Base-by-base conservation (phyloP, 768 basidiomycete species). In the Tricholoma sp. region DNA sequence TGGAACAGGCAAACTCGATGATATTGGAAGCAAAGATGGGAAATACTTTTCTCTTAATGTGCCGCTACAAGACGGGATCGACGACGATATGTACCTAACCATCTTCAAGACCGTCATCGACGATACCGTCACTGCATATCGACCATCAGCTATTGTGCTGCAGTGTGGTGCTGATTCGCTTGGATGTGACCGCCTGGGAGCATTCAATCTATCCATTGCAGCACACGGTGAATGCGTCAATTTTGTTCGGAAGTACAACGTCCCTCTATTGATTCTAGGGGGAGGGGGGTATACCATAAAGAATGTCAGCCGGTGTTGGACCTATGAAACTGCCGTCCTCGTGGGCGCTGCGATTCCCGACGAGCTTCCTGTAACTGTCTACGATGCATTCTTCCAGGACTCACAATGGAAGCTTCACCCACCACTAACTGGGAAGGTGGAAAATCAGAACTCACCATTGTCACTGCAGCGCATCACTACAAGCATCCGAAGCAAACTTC, bases 211-310 rank as follows among this genome's bases (percentile, higher is more conserved):
- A 5, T 94, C 91, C 11, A 98, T 98, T 61, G 91, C 93, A 24
- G 96, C 95, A 0, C 96, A 99, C 64, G 96, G 97, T 17, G 96
- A 98, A 73, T 99, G 96, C 68, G 94, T 99, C 31, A 88, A 95
- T 67, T 98, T 95, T 69, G 94, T 99, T 51, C 87, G 95, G 59
- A 88, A 88, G 61, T 98, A 91, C 74, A 85, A 87, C 64, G 83
- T 98, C 2, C 96, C 96, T 1, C 74, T 98, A 12, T 78, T 99
- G 15, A 89, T 98, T 32, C 70, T 99, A 6, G 96, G 96, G 41
- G 96, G 96, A 2, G 96, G 96, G 3, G 96, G 96, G 0, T 99
- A 99, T 72, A 94, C 94, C 4, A 91, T 98, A 69, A 91, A 94
- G 66, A 96, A 96, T 67, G 97, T 99, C 61, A 89, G 91, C 47